Evolutionary conservation across 208 protist species (phyloP), one percentile per base, ranked within the genome.

Genomic region (Trypanosoma rangeli): DNA sequence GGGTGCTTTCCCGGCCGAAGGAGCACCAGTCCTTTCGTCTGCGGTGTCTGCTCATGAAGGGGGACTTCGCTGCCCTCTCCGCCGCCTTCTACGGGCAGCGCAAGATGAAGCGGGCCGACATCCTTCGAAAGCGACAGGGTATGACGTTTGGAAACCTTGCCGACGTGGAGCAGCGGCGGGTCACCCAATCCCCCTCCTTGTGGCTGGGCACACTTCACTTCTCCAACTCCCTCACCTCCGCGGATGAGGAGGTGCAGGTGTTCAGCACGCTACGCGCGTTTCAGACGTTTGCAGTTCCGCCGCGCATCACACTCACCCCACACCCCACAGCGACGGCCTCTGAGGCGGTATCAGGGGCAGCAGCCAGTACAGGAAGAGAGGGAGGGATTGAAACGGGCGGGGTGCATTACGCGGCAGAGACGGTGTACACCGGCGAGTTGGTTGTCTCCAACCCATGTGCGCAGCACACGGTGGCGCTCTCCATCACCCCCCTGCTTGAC

Each of bases 201-300:
- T 95, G 90, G 90, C 75, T 95, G 26, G 90, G 90, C 31, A 93
- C 82, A 10, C 44, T 92, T 10, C 57, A 63, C 33, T 80, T 95
- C 29, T 76, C 78, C 44, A 92, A 89, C 74, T 69, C 74, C 4
- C 75, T 93, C 44, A 92, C 87, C 2, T 49, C 50, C 28, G 76
- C 80, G 31, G 86, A 87, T 42, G 86, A 93, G 68, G 88, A 94
- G 63, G 75, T 93, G 60, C 79, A 93, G 63, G 74, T 94, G 20
- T 93, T 94, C 69, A 78, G 84, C 55, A 79, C 78, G 33, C 70
- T 94, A 28, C 74, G 80, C 16, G 67, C 87, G 5, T 93, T 95
- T 68, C 76, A 68, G 52, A 95, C 90, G 39, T 93, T 95, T 65
- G 72, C 74, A 0, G 79, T 82, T 15, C 74, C 82, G 0, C 50